Conservation (phyloP, 73 alveolate genomes). For the Tetrahymena malaccensis region DNA sequence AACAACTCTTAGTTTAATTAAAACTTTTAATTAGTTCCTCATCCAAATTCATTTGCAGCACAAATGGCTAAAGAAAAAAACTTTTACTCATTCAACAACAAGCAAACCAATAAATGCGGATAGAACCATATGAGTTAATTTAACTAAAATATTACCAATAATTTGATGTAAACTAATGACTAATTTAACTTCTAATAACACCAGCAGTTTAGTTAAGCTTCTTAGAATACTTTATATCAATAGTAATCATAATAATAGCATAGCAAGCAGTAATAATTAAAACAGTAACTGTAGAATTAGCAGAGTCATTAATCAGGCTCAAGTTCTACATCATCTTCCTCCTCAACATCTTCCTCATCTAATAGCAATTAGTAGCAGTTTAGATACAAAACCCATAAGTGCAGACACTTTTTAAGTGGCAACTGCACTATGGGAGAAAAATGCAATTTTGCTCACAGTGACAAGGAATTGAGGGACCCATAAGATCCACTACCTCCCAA, state of each 20-base stretch:
- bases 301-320: background rate
- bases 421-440: constrained; percentile 45
- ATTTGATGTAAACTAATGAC: background rate
- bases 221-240: background rate
- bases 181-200: background rate
- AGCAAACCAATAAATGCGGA: background rate
- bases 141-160: too few species aligned
- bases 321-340: background rate
- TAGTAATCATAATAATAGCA: background rate
- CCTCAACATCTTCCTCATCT: background rate
- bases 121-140: background rate
- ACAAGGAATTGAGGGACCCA: constrained; percentile 32
- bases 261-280: background rate
- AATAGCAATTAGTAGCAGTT: background rate
- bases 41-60: background rate
- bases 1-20: background rate
- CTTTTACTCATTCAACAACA: background rate
- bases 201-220: background rate
- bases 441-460: constrained; percentile 47
- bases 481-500: constrained; percentile 1
- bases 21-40: background rate
- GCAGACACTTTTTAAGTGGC: constrained; percentile 43
- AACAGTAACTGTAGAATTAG: background rate
- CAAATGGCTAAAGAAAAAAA: background rate
- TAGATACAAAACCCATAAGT: constrained; percentile 31